Evolutionary conservation across 78 protist species (phyloP).

Genomic region (Neovahlkampfia damariscottae): DNA sequence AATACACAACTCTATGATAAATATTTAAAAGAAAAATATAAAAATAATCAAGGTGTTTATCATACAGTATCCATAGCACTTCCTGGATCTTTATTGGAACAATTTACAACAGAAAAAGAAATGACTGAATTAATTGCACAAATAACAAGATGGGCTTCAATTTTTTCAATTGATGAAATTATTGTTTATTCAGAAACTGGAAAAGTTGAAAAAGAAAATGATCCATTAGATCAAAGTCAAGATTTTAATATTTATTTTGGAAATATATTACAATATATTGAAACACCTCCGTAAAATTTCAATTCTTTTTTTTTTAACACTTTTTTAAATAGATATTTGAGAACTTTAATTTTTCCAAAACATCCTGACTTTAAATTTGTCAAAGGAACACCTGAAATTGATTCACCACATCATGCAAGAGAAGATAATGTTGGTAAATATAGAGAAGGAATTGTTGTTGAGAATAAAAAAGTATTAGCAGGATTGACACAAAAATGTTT

Average conservation of each 20-base stretch:
- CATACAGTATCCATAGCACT: background rate
- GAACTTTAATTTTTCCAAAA: too few relatives aligned
- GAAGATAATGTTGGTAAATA: background rate
- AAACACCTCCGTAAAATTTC: constrained; percentile 5
- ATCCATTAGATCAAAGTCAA: background rate
- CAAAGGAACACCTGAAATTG: too few relatives aligned
- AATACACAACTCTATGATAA: too few relatives aligned
- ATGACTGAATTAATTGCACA: background rate
- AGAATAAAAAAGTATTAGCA: too few relatives aligned
- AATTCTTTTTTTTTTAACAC: too few relatives aligned
- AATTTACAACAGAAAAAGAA: background rate
- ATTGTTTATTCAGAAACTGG: background rate
- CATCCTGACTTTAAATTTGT: too few relatives aligned
- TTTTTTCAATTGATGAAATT: background rate
- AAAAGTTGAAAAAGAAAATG: background rate
- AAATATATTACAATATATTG: background rate
- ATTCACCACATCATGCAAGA: constrained; percentile 2
- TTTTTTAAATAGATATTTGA: too few relatives aligned
- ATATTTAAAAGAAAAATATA: too few relatives aligned
- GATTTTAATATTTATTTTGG: background rate
- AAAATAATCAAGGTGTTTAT: too few relatives aligned
- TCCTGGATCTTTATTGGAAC: background rate
- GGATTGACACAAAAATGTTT: too few relatives aligned
- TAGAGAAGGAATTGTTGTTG: too few relatives aligned
- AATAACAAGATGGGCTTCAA: background rate